Conservation (phyloP, 1,139 yeast species). For the Wickerhamomyces sp. region DNA sequence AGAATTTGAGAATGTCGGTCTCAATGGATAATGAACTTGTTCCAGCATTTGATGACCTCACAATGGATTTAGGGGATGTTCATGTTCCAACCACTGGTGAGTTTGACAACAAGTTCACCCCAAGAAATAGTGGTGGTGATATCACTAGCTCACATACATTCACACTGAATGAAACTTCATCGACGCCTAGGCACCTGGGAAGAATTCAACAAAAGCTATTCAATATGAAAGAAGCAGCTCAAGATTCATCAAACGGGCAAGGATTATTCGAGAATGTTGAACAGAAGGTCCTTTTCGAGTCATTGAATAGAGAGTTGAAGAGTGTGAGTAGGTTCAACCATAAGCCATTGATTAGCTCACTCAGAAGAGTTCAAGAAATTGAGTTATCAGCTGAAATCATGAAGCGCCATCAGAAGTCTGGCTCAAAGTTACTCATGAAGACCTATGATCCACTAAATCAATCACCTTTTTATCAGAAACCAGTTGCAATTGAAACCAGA, state of each 20-base stretch:
- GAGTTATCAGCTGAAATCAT: too few relatives aligned
- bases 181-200: constrained; percentile 8
- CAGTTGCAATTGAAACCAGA: neutral
- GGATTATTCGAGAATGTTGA: constrained; percentile 12
- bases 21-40: constrained; percentile 19
- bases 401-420: too few relatives aligned
- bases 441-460: neutral
- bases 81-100: constrained; percentile 2
- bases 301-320: constrained; percentile 18
- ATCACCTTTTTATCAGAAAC: neutral
- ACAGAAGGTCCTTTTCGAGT: constrained; percentile 20
- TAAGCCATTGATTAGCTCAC: constrained; percentile 11
- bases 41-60: constrained; percentile 20
- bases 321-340: constrained; percentile 17
- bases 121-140: neutral
- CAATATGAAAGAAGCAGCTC: constrained; percentile 10
- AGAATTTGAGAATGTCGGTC: constrained; percentile 8
- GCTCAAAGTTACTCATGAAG: neutral
- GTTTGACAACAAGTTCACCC: neutral
- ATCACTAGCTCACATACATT: neutral
- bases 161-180: neutral
- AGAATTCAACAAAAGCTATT: constrained; percentile 22
- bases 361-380: constrained; percentile 4
- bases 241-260: neutral
- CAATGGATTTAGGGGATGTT: constrained; percentile 16